Base-by-base conservation (phyloP, 1,284 basidiomycete genomes). In the Ceratobasidium sp. region DNA sequence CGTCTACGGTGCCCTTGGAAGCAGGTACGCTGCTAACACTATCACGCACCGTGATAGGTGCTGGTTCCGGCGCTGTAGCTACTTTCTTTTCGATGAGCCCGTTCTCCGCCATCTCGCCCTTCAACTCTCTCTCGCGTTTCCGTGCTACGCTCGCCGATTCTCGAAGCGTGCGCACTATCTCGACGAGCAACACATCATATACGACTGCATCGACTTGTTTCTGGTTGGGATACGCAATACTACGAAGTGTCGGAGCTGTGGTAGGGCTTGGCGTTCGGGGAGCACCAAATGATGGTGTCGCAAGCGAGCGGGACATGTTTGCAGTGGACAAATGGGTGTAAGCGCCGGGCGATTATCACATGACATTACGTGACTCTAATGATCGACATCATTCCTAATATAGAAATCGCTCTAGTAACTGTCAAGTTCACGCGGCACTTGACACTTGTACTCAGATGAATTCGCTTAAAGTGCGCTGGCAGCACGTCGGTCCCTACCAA, bases 101-200 rank as follows among this genome's bases (percentile, higher is more conserved):
- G 8, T 91, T 90, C 6, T 90, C 89, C 15, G 89, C 83, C 92
- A 94, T 93, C 78, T 94, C 91, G 39, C 88, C 86, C 82, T 94
- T 92, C 71, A 91, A 84, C 80, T 87, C 88, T 83, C 89, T 90
- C 54, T 88, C 85, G 60, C 91, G 88, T 54, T 89, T 87, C 1
- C 89, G 86, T 7, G 94, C 93, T 20, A 92, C 89, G 13, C 86
- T 86, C 0, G 94, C 88, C 5, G 94, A 95, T 51, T 88, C 88
- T 35, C 90, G 88, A 37, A 97, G 86, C 0, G 91, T 89, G 80
- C 89, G 87, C 77, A 94, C 91, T 79, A 92, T 88, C 81, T 94
- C 92, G 75, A 96, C 95, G 64, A 96, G 85, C 79, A 98, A 91
- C 83, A 95, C 95, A 80, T 94, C 92, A 85, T 96, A 91, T 0